A percentile compares a stretch with the other conserved stretches of the same genome.
phyloP scores from a whole-genome alignment of 2,329 filamentous ascomycete species.

The Exophiala alcalophila region DNA sequence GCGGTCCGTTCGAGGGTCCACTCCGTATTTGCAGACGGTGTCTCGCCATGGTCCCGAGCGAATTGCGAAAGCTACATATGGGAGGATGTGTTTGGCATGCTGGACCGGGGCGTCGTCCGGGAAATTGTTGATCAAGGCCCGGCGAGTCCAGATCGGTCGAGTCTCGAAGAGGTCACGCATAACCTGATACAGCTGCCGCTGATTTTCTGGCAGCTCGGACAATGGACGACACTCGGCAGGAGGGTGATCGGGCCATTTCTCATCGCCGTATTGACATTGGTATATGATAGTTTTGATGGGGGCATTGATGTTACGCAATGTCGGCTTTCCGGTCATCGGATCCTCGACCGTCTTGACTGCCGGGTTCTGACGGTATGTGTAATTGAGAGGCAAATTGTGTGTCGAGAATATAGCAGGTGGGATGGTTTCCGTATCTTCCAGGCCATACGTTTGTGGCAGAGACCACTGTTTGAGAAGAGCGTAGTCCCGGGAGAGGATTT shows the following conservation, averaged over 20 bases:
- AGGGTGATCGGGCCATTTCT: slow-evolving; percentile 55
- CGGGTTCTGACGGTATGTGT: slow-evolving; percentile 77
- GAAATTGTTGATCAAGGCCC: slow-evolving; percentile 74
- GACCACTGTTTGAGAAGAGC: slow-evolving; percentile 61
- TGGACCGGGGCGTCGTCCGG: slow-evolving; percentile 49
- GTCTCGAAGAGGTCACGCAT: slow-evolving; percentile 66
- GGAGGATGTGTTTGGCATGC: slow-evolving; percentile 68
- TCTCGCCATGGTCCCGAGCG: slow-evolving; percentile 89
- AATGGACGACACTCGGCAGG: slow-evolving; percentile 16
- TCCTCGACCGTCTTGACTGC: slow-evolving; percentile 64
- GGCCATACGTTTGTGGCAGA: slow-evolving; percentile 61
- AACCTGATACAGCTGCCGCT: slow-evolving; percentile 38
- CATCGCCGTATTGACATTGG: slow-evolving; percentile 60
- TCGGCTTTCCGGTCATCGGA: slow-evolving; percentile 55
- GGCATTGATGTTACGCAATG: slow-evolving; percentile 56
- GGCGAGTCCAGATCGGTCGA: slow-evolving; percentile 82
- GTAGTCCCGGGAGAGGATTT: slow-evolving; percentile 71
- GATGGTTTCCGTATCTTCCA: slow-evolving; percentile 65
- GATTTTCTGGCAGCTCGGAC: slow-evolving; percentile 5
- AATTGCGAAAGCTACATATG: slow-evolving; percentile 89
- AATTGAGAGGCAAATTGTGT: slow-evolving; percentile 32
- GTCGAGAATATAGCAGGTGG: slow-evolving; percentile 52
- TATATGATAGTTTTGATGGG: slow-evolving; percentile 58
- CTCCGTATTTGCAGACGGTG: slow-evolving; percentile 76
- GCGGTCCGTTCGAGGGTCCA: slow-evolving; percentile 77